Percentiles rank a stretch among this genome's conserved stretches.
Conservation (phyloP, 257 asterid species). For the Primulina eburnea region DNA sequence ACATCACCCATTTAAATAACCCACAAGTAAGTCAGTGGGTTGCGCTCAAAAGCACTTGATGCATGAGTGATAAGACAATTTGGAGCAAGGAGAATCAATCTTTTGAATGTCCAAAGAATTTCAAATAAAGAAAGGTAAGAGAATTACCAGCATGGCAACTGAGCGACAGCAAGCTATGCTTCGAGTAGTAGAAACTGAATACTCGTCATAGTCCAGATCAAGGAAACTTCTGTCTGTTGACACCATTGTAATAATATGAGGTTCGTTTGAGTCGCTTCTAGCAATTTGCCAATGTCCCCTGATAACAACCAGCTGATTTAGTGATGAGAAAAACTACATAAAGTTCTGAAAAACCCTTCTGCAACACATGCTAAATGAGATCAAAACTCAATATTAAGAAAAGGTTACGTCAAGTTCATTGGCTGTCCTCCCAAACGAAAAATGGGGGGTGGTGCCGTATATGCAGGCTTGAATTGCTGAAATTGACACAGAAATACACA, state of each 20-base stretch:
- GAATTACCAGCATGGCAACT: slow-evolving; percentile 64
- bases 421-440: slow-evolving; percentile 77
- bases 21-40: neutral
- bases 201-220: slow-evolving; percentile 55
- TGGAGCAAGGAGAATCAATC: neutral
- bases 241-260: slow-evolving; percentile 73
- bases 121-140: slow-evolving; percentile 32
- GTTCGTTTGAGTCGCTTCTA: slow-evolving; percentile 67
- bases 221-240: slow-evolving; percentile 57
- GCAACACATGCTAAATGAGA: neutral
- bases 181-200: slow-evolving; percentile 61
- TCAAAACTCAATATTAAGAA: neutral
- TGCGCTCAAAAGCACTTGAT: neutral
- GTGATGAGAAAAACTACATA: slow-evolving; percentile 11
- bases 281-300: slow-evolving; percentile 96
- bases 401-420: slow-evolving; percentile 67
- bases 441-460: slow-evolving; percentile 89
- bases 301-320: slow-evolving; percentile 26
- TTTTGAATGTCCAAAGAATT: neutral
- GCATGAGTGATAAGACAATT: neutral
- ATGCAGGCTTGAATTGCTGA: slow-evolving; percentile 91
- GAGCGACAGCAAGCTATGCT: slow-evolving; percentile 76
- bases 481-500: slow-evolving; percentile 18
- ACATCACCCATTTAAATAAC: neutral
- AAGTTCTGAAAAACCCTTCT: neutral